Evolutionary conservation across 2,329 filamentous ascomycete genomes (phyloP).

Genomic region (Botrytis byssoidea): DNA sequence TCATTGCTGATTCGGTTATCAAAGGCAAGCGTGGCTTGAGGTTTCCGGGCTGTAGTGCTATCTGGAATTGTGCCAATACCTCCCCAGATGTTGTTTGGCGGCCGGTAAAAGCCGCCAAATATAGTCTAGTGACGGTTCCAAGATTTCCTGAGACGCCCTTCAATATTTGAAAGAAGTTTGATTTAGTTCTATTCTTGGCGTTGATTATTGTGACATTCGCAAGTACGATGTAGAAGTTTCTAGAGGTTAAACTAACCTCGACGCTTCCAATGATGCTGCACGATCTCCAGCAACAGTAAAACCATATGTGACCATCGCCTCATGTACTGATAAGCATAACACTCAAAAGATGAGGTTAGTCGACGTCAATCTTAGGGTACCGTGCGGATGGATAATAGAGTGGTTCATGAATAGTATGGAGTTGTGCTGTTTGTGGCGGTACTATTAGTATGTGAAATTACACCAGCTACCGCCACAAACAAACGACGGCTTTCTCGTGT

Average conservation of each 20-base stretch:
- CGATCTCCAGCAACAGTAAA: conserved; percentile 26
- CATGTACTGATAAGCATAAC: conserved; percentile 3
- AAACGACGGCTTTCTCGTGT: not conserved
- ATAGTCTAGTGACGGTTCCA: conserved; percentile 50
- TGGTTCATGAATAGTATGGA: not conserved
- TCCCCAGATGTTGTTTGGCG: conserved; percentile 21
- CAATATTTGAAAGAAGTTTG: conserved; percentile 53
- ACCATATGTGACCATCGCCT: not conserved
- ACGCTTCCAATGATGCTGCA: conserved; percentile 25
- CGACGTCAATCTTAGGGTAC: not conserved
- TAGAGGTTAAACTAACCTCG: not conserved
- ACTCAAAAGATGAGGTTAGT: not conserved
- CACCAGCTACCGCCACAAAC: not conserved
- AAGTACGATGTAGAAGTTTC: conserved; percentile 36
- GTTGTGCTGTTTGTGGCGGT: not conserved
- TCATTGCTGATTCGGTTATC: conserved; percentile 2
- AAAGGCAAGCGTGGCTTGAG: conserved; percentile 1
- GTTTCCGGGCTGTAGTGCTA: conserved; percentile 2
- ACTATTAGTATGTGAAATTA: not conserved
- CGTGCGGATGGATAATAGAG: not conserved
- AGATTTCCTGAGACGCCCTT: conserved; percentile 47
- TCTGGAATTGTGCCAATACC: conserved; percentile 14
- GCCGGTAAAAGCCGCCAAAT: conserved; percentile 42
- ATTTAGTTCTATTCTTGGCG: conserved; percentile 43
- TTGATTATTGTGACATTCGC: conserved; percentile 50